Conservation (phyloP, 352 stramenopile species). For the Elongisporangium undulatum region DNA sequence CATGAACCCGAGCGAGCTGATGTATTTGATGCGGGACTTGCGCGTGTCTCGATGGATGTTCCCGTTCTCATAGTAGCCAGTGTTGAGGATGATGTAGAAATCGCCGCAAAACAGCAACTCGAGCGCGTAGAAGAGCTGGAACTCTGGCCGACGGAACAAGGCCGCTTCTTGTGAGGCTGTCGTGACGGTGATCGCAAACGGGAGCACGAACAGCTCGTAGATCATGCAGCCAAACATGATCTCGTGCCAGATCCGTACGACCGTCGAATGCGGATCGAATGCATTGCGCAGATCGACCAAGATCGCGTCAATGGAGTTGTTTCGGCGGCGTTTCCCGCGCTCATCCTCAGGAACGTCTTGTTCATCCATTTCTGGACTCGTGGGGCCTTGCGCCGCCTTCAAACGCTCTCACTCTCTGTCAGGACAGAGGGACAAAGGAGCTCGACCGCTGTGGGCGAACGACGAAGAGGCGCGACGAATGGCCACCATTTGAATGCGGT, state of each 20-base stretch:
- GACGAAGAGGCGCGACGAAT: neutral
- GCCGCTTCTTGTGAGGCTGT: neutral
- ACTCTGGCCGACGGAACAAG: conserved; percentile 8
- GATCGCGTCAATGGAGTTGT: neutral
- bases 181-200: conserved; percentile 30
- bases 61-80: conserved; percentile 51
- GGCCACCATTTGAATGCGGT: too few relatives aligned
- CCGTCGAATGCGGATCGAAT: conserved; percentile 41
- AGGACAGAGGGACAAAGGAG: too few relatives aligned
- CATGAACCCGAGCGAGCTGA: conserved; percentile 33
- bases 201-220: conserved; percentile 45
- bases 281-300: conserved; percentile 31
- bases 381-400: too few relatives aligned
- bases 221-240: conserved; percentile 36
- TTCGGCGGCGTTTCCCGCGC: neutral
- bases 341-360: neutral
- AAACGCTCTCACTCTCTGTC: too few relatives aligned
- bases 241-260: conserved; percentile 46
- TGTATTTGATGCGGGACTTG: conserved; percentile 33
- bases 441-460: neutral
- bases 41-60: conserved; percentile 38
- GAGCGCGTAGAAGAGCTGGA: conserved; percentile 23
- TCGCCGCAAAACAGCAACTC: conserved; percentile 45
- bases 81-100: conserved; percentile 56
- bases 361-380: neutral